A percentile compares a stretch with the other conserved stretches of the same genome.
phyloP scores from a whole-genome alignment of 2,329 filamentous ascomycete species.

The Aspergillus intermedius region DNA sequence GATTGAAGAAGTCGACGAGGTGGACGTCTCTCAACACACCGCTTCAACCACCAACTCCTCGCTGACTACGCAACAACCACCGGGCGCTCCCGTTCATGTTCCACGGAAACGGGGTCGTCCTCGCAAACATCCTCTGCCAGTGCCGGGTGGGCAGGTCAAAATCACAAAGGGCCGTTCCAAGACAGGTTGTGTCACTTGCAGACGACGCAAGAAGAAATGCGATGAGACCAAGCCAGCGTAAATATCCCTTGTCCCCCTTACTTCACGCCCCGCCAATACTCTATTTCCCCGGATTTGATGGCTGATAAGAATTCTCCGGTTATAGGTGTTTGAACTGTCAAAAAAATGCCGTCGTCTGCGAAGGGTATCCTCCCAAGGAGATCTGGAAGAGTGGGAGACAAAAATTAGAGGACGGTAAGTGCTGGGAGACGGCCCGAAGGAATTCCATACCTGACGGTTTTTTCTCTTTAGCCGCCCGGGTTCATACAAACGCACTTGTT shows the following conservation, averaged over 20 bases:
- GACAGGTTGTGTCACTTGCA: conserved; percentile 53
- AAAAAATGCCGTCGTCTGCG: conserved; percentile 87
- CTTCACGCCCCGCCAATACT: not conserved
- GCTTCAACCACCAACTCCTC: conserved; percentile 3
- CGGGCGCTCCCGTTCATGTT: conserved; percentile 28
- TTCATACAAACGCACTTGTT: conserved; percentile 18
- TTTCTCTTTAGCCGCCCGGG: conserved; percentile 21
- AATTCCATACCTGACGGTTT: conserved; percentile 2
- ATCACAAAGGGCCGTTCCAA: conserved; percentile 65
- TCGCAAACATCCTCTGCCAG: conserved; percentile 66
- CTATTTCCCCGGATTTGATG: not conserved
- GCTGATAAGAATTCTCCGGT: conserved; percentile 5
- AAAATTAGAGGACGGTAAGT: conserved; percentile 57
- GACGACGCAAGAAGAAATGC: conserved; percentile 57
- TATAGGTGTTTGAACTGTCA: conserved; percentile 64
- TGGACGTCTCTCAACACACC: conserved; percentile 22
- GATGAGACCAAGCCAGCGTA: conserved; percentile 41
- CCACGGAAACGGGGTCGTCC: conserved; percentile 68
- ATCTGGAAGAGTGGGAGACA: conserved; percentile 83
- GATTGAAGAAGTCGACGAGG: conserved; percentile 48
- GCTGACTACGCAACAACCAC: conserved; percentile 1
- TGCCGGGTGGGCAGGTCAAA: conserved; percentile 57
- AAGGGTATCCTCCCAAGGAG: conserved; percentile 80
- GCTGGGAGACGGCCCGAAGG: not conserved
- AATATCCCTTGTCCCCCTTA: conserved; percentile 28